phyloP scores from a whole-genome alignment of 768 basidiomycete genomes.

The Russula vinacea region DNA sequence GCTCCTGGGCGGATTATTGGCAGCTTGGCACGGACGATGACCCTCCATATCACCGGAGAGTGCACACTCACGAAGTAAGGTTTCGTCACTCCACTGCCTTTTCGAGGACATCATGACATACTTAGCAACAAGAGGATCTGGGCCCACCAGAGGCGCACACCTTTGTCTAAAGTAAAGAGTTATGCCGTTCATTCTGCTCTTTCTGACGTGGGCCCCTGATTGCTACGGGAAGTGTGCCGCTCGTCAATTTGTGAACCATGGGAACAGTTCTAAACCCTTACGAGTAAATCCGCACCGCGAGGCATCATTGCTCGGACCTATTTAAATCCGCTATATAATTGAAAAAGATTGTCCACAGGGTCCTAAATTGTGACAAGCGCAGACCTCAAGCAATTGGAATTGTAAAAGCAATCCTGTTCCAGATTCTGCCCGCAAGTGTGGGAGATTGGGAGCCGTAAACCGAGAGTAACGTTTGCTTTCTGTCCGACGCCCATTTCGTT shows the following conservation, averaged over 20 bases:
- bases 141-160: background rate
- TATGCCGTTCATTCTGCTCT: background rate
- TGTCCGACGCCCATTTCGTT: background rate
- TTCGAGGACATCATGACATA: background rate
- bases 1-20: background rate
- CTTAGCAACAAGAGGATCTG: background rate
- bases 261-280: conserved; percentile 37
- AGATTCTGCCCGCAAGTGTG: background rate
- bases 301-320: conserved; percentile 56
- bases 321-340: conserved; percentile 59
- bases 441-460: background rate
- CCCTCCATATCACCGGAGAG: background rate
- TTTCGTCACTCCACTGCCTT: background rate
- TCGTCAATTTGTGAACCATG: background rate
- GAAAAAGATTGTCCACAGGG: conserved; percentile 53
- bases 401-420: background rate
- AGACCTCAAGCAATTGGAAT: conserved; percentile 3
- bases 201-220: background rate
- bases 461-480: background rate
- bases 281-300: conserved; percentile 45
- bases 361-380: background rate
- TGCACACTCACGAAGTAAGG: background rate
- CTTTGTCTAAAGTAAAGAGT: background rate
- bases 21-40: too few relatives aligned
- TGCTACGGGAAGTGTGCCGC: background rate